Evolutionary conservation across 1,284 basidiomycete genomes (phyloP), one percentile per base, ranked within the genome.

Genomic region (Austroboletus novae-zelandiae): DNA sequence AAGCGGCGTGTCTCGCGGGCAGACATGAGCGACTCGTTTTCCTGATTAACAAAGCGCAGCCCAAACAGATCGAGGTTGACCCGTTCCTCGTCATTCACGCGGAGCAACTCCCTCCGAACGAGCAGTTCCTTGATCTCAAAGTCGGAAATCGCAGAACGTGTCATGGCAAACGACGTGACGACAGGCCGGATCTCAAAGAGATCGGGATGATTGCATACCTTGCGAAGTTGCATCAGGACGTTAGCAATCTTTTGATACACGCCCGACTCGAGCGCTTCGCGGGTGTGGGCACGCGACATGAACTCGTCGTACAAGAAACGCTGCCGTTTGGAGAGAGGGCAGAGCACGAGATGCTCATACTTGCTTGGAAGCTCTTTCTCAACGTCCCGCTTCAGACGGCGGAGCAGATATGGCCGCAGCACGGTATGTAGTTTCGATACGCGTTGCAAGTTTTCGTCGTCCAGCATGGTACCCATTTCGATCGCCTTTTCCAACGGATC

Each of bases 221-320:
- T 95, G 46, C 92, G 82, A 18, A 97, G 78, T 67, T 98, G 96
- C 95, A 98, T 98, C 52, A 98, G 78, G 53, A 96, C 91, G 67
- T 98, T 98, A 70, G 95, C 94, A 53, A 98, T 94, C 67, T 94
- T 94, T 68, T 88, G 85, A 60, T 90, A 90, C 2, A 87, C 77
- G 4, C 95, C 96, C 5, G 91, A 93, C 15, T 87, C 79, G 43
- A 98, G 78, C 14, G 91, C 91, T 60, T 91, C 86, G 37, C 84
- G 81, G 2, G 96, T 98, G 54, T 93, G 86, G 0, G 91, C 85
- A 27, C 96, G 83, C 6, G 88, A 80, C 94, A 99, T 98, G 74
- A 98, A 98, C 68, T 98, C 96, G 75, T 99, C 96, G 71, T 99
- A 99, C 9, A 99, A 79, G 68, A 93, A 96, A 7, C 95, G 88